A percentile compares a stretch with the other conserved stretches of the same genome.
Evolutionary conservation across 2,329 filamentous ascomycete genomes (phyloP).

Genomic region (Scedosporium boydii): DNA sequence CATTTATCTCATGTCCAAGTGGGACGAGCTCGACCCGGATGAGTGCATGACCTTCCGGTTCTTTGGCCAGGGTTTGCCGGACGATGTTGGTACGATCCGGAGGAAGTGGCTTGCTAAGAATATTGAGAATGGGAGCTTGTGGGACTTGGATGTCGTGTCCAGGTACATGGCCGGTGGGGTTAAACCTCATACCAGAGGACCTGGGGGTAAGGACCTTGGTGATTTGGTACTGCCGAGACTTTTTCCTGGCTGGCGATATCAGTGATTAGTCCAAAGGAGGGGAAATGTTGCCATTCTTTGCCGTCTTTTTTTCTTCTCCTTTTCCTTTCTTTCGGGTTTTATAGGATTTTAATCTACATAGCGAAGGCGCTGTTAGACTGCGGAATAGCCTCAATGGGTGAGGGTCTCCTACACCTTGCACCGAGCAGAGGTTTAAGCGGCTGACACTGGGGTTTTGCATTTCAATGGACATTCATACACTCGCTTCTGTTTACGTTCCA

Average conservation of each 20-base stretch:
- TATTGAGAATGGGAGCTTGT: not conserved
- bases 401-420: not conserved
- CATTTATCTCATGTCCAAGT: not conserved
- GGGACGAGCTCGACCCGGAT: not conserved
- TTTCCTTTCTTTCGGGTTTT: not conserved
- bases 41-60: slow-evolving; percentile 1
- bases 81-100: not conserved
- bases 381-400: not conserved
- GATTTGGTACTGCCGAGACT: not conserved
- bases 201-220: not conserved
- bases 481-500: no score
- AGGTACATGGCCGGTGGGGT: not conserved
- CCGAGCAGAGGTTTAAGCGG: no score
- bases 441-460: no score
- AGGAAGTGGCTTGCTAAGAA: not conserved
- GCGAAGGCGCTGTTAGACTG: not conserved
- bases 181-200: not conserved
- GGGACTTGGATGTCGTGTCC: not conserved
- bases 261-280: no score
- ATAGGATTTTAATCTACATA: not conserved
- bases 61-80: not conserved
- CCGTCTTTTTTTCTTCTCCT: not conserved
- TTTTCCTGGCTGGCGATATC: not conserved
- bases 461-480: no score
- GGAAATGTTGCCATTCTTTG: not conserved